Evolutionary conservation across 345 rosid species (phyloP).

Genomic region (Trapa bicornis): DNA sequence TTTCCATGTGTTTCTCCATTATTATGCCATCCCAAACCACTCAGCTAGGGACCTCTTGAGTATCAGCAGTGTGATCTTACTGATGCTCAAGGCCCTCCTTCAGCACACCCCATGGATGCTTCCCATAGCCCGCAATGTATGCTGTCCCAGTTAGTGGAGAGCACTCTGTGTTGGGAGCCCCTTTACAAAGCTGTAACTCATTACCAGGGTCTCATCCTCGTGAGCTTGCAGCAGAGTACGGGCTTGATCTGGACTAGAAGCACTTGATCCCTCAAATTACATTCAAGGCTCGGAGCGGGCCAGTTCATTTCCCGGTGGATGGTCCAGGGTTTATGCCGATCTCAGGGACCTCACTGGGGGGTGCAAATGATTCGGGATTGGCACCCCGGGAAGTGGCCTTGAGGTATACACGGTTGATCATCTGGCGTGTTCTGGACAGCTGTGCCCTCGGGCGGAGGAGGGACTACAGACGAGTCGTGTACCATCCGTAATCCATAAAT

Average conservation of each 20-base stretch:
- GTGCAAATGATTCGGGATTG: constrained; percentile 40
- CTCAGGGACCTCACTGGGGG: constrained; percentile 28
- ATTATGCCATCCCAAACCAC: constrained; percentile 46
- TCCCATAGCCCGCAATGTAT: constrained; percentile 97
- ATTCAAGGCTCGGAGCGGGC: constrained; percentile 89
- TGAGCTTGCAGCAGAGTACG: constrained; percentile 42
- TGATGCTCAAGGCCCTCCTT: constrained; percentile 86
- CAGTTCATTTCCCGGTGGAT: constrained; percentile 56
- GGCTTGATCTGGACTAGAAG: constrained; percentile 42
- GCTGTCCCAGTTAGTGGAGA: constrained; percentile 95
- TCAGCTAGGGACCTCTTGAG: constrained; percentile 92
- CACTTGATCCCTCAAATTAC: constrained; percentile 68
- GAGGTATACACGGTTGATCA: constrained; percentile 75
- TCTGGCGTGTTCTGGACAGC: constrained; percentile 76
- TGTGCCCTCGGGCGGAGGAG: constrained; percentile 79
- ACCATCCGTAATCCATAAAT: constrained; percentile 40
- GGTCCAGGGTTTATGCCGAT: constrained; percentile 16
- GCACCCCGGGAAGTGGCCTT: constrained; percentile 70
- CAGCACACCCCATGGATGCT: constrained; percentile 96
- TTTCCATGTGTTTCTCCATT: too few species aligned
- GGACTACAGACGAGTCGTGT: constrained; percentile 72
- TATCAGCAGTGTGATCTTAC: constrained; percentile 82
- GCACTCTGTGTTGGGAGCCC: constrained; percentile 95
- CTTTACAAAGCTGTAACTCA: constrained; percentile 89
- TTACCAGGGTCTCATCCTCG: constrained; percentile 57